Evolutionary conservation across 83 land plant genomes (phyloP).

Genomic region (Diphasiastrum complanatum): DNA sequence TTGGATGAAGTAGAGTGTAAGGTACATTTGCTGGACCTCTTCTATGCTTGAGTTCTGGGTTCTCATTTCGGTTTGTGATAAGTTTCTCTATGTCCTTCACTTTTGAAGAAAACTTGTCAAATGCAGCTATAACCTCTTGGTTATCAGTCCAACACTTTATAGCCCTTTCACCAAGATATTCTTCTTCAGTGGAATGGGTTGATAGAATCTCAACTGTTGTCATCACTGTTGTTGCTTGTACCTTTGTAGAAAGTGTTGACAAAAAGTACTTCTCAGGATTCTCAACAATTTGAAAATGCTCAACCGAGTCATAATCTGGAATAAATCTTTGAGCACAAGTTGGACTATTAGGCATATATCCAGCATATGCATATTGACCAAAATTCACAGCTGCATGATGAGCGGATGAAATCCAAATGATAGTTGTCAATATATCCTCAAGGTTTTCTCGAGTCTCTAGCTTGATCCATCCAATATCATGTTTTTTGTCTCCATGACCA

Average conservation of each 20-base stretch:
- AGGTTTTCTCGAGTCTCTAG: slow-evolving; percentile 14
- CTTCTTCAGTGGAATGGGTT: slow-evolving; percentile 33
- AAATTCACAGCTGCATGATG: slow-evolving; percentile 37
- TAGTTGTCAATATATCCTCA: slow-evolving; percentile 10
- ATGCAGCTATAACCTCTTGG: slow-evolving; percentile 10
- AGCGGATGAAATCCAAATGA: slow-evolving; percentile 38
- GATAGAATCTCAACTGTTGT: slow-evolving; percentile 27
- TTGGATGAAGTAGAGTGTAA: slow-evolving; percentile 50
- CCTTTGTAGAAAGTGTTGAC: slow-evolving; percentile 9
- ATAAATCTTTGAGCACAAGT: slow-evolving; percentile 19
- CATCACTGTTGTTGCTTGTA: slow-evolving; percentile 19
- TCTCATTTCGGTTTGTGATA: slow-evolving; percentile 47
- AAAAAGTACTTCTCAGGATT: slow-evolving; percentile 14
- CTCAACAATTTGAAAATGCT: slow-evolving; percentile 1
- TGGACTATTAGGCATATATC: slow-evolving; percentile 29
- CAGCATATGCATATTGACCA: slow-evolving; percentile 31
- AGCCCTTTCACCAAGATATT: slow-evolving; percentile 26
- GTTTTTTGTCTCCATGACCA: slow-evolving; percentile 46
- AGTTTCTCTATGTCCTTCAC: slow-evolving; percentile 48
- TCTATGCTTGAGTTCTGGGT: slow-evolving; percentile 47
- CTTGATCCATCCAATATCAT: slow-evolving; percentile 38
- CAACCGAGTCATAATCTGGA: slow-evolving; percentile 12
- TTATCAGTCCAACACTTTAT: slow-evolving; percentile 6
- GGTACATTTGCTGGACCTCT: slow-evolving; percentile 56
- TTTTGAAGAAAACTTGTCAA: slow-evolving; percentile 39